Base-by-base conservation (phyloP, 2,329 filamentous ascomycete species). In the Pseudopithomyces chartarum region DNA sequence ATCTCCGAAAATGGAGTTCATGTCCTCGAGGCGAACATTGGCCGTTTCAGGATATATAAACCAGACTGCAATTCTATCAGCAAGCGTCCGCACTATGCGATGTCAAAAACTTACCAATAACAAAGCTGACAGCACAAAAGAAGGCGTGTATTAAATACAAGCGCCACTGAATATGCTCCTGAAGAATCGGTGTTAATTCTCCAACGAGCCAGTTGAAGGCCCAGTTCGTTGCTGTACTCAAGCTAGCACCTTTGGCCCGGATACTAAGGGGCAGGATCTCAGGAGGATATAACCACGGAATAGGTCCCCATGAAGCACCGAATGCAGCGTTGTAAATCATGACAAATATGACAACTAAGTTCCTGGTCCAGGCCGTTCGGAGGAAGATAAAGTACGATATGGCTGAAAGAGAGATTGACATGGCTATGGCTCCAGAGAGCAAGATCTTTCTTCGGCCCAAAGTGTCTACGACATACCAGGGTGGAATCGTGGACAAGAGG, bases 261-360 rank as follows among this genome's bases (percentile, higher is more conserved):
- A 98, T 97, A 81, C 92, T 97, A 58, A 99, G 82, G 4, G 95
- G 95, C 42, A 99, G 83, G 79, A 99, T 99, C 82, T 99, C 95
- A n/a, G 95, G 95, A 13, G 95, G 95, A 75, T 98, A 98, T 15
- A 99, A 82, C 95, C 95, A 99, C 8, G 95, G 95, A 59, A 99
- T 96, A 1, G 95, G 95, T 17, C 95, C 95, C 95, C 95, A 99
- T n/a, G 87, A 90, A 72, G 93, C 96, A 46, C 95, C 95, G 74
- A 98, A 99, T 7, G 95, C 90, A 5, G 94, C 95, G 70, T 99
- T 99, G 80, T 98, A 99, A 48, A 97, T 89, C 90, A 98, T 97
- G 72, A 99, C 95, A 70, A 96, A 96, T 49, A 96, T 78, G 48
- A 98, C 95, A 2, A 97, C 95, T 73, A 97, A 78, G 6, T 85